Evolutionary conservation across 148 eudicot species (phyloP), one percentile per base, ranked within the genome.

Genomic region (Persicaria maculosa): DNA sequence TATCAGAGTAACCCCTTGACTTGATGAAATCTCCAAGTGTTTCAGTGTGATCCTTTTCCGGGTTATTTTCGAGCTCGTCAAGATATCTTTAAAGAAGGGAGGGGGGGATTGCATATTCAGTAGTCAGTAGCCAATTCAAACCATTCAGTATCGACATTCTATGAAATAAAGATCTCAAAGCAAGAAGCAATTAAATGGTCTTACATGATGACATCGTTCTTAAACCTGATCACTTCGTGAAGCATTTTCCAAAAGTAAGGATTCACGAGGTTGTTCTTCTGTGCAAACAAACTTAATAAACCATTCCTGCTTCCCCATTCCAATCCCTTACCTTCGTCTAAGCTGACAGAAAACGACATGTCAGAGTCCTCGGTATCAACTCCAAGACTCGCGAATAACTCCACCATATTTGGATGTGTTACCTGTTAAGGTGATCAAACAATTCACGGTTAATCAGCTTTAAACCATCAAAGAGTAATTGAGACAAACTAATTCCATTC

Each of bases 271-370:
- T 94, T 94, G 67, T 47, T 84, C 81, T 88, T 94, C 67, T 94
- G 98, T 31, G 98, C 86, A 84, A 94, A 91, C 70, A 94, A 74
- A 76, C 98, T 72, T 1, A 84, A 80, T 2, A 94, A 65, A 8
- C 91, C 97, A 73, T 83, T 91, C 72, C 96, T 84, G 71, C 91
- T 94, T 68, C 98, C 98, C 98, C 98, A 94, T 57, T 94, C 98
- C 50, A 82, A 89, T n/a, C 97, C 97, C 4, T 55, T 76, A 16
- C 97, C 97, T 61, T 85, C 58, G 64, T 90, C 90, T 75, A 94
- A 79, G 78, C 98, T 94, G 69, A 94, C 93, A 0, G 98, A 83
- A 80, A 94, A 92, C 22, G 98, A 94, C 98, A 90, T 91, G 50
- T 91, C 97, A 55, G 98, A 89, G 19, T 72, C 46, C 83, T 94